Conservation (phyloP, 202 grass and related monocot species). For the Digitaria exilis region DNA sequence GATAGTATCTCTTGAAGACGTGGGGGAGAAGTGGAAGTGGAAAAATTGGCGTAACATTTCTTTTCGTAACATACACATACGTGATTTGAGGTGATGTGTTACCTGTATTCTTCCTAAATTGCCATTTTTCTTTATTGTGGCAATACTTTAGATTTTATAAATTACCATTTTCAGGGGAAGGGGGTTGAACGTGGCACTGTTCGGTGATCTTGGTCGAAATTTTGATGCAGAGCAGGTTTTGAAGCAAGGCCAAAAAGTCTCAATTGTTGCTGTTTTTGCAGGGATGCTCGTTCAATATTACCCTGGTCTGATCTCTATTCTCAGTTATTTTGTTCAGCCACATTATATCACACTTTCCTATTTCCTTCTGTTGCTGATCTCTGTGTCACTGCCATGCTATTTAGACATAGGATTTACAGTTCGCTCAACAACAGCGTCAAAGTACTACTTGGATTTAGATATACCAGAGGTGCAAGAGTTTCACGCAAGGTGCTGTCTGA, state of each 20-base stretch:
- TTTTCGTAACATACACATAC: constrained; percentile 6
- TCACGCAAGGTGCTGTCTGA: background rate
- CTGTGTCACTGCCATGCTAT: background rate
- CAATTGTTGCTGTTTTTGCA: constrained; percentile 7
- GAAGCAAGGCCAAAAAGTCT: too few relatives aligned
- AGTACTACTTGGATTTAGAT: constrained; percentile 14
- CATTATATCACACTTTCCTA: background rate
- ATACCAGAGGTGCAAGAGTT: constrained; percentile 7
- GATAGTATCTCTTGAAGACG: constrained; percentile 1
- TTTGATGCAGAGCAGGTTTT: background rate
- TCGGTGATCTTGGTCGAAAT: background rate
- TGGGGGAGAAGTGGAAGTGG: background rate
- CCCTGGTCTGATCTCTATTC: background rate
- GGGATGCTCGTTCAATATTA: background rate
- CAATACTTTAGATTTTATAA: background rate
- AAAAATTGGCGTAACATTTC: background rate
- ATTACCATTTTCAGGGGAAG: constrained; percentile 16
- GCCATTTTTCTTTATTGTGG: background rate
- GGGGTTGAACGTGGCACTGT: background rate
- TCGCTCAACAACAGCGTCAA: constrained; percentile 2
- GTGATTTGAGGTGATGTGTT: constrained; percentile 12
- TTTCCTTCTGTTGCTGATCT: background rate
- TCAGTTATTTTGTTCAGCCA: background rate
- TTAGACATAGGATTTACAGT: background rate
- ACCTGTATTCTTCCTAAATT: background rate